These are phyloP conservation scores for Ramaria rubella DNA, from an alignment of 768 basidiomycete genomes.

Conservation along the genomic window DNA sequence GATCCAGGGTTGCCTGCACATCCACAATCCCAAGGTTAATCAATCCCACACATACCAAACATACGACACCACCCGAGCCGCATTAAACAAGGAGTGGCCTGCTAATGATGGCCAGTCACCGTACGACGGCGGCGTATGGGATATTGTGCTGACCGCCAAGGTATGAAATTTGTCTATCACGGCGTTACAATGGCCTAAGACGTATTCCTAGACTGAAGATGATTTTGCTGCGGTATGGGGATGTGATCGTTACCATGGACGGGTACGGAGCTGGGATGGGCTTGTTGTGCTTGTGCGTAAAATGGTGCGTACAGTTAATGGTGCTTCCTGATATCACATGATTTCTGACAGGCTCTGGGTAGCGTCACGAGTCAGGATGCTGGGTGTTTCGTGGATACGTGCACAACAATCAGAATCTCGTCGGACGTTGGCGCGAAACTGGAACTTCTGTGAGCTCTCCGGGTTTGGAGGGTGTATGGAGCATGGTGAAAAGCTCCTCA, in stretches of 20 bases:
- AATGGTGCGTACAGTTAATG: neutral
- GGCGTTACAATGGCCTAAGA: neutral
- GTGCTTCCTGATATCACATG: slow-evolving; percentile 22
- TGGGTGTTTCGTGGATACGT: slow-evolving; percentile 71
- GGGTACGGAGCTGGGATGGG: slow-evolving; percentile 48
- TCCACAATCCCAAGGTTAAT: neutral
- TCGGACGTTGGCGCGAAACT: slow-evolving; percentile 63
- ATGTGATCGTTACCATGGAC: slow-evolving; percentile 38
- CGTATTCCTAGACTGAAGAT: slow-evolving; percentile 39
- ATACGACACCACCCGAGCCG: slow-evolving; percentile 26
- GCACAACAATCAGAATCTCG: slow-evolving; percentile 55
- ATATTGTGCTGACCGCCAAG: slow-evolving; percentile 56
- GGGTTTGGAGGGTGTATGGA: slow-evolving; percentile 52
- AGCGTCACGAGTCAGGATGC: slow-evolving; percentile 15
- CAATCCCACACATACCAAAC: slow-evolving; percentile 13
- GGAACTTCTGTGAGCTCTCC: slow-evolving; percentile 39
- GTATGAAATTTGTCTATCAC: slow-evolving; percentile 27
- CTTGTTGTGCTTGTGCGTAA: slow-evolving; percentile 34
- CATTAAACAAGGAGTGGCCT: slow-evolving; percentile 31
- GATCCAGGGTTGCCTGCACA: neutral
- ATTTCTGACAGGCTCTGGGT: neutral
- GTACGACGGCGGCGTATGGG: slow-evolving; percentile 49
- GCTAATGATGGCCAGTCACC: no score
- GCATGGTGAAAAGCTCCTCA: slow-evolving; percentile 1
- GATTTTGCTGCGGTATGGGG: slow-evolving; percentile 44